A percentile compares a stretch with the other conserved stretches of the same genome.
Evolutionary conservation across 1,284 basidiomycete genomes (phyloP).

Genomic region (Austroboletus novae-zelandiae): DNA sequence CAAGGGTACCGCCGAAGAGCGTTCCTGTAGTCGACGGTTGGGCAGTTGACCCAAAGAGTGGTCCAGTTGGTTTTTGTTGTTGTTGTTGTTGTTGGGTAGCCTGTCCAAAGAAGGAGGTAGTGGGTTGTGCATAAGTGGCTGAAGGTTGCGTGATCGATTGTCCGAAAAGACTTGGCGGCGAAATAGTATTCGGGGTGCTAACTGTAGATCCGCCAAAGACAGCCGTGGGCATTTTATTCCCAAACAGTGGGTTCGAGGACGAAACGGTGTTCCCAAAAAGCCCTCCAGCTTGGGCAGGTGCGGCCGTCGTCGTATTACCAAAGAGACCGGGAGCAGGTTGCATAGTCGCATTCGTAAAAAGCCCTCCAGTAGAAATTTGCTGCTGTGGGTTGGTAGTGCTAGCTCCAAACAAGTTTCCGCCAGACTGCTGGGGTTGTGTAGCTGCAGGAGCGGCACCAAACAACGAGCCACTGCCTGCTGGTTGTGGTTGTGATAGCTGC

Average conservation of each 20-base stretch:
- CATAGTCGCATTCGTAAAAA: conserved; percentile 16
- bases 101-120: conserved; percentile 31
- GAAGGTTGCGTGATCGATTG: conserved; percentile 20
- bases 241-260: conserved; percentile 26
- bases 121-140: conserved; percentile 17
- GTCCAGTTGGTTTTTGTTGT: conserved; percentile 18
- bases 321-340: conserved; percentile 17
- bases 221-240: conserved; percentile 20
- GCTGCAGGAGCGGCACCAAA: conserved; percentile 10
- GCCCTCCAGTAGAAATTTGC: conserved; percentile 12
- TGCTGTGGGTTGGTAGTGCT: conserved; percentile 2
- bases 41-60: conserved; percentile 34
- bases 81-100: conserved; percentile 27
- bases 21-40: conserved; percentile 29
- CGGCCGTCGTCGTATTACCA: conserved; percentile 9
- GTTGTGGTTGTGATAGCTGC: conserved; percentile 16
- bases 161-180: conserved; percentile 33
- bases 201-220: conserved; percentile 15
- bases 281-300: conserved; percentile 15
- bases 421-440: conserved; percentile 15
- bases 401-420: conserved; percentile 25
- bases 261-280: conserved; percentile 19
- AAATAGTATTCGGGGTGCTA: conserved; percentile 11
- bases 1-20: conserved; percentile 33
- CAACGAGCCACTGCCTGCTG: conserved; percentile 12